Evolutionary conservation across 805 yeast species (phyloP).

Genomic region (Myxozyma lipomycoides): DNA sequence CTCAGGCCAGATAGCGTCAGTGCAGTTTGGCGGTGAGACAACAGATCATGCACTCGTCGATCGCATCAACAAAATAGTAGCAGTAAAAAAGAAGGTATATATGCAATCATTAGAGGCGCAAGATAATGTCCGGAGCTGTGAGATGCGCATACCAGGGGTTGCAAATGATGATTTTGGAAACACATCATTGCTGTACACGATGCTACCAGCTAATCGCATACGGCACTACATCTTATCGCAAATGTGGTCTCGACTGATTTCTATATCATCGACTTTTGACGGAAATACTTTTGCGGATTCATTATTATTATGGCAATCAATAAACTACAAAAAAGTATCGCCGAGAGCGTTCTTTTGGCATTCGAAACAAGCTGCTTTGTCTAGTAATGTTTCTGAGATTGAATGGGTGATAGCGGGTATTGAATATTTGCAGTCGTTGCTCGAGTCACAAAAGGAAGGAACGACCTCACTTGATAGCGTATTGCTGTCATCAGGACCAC

Average conservation of each 20-base stretch:
- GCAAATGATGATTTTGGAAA: constrained; percentile 3
- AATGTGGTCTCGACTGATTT: constrained; percentile 11
- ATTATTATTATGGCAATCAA: neutral
- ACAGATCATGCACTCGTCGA: neutral
- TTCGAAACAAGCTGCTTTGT: constrained; percentile 5
- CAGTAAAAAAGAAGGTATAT: neutral
- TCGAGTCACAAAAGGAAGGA: neutral
- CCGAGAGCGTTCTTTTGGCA: constrained; percentile 13
- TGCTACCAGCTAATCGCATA: constrained; percentile 9
- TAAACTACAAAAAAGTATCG: neutral
- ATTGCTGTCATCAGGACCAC: neutral
- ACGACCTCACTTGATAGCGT: neutral
- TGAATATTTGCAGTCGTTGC: neutral
- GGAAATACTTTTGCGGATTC: constrained; percentile 3
- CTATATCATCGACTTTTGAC: neutral
- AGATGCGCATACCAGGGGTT: constrained; percentile 7
- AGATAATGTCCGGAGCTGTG: neutral
- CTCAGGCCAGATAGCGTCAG: neutral
- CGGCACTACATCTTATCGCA: constrained; percentile 15
- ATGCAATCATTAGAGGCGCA: neutral
- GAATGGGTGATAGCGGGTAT: constrained; percentile 1
- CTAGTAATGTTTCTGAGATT: neutral
- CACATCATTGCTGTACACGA: constrained; percentile 10
- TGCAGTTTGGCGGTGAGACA: neutral
- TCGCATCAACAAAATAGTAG: neutral